These are phyloP conservation scores for Gracilaria caudata DNA, from an alignment of 23 red algal genomes.

Conservation along the genomic window DNA sequence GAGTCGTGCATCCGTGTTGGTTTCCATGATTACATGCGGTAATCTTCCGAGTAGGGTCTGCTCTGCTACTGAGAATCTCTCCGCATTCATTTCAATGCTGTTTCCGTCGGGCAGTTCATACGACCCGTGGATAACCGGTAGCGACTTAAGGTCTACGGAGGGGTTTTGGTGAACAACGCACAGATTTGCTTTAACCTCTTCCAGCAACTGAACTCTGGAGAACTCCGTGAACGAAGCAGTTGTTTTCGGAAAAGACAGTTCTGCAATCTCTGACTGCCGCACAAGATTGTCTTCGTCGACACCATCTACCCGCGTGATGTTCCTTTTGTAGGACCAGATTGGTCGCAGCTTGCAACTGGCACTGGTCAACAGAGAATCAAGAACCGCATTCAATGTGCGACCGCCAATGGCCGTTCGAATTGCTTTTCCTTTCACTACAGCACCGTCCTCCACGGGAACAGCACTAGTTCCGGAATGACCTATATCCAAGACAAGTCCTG, in stretches of 20 bases:
- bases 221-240: slow-evolving; percentile 54
- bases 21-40: slow-evolving; percentile 50
- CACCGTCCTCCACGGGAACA: slow-evolving; percentile 89
- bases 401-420: slow-evolving; percentile 77
- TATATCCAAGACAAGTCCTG: slow-evolving; percentile 90
- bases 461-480: slow-evolving; percentile 81
- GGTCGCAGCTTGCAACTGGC: slow-evolving; percentile 42
- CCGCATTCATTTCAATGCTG: slow-evolving; percentile 68
- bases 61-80: slow-evolving; percentile 71
- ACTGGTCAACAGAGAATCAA: slow-evolving; percentile 21
- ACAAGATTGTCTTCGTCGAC: slow-evolving; percentile 63
- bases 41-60: slow-evolving; percentile 49
- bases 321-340: slow-evolving; percentile 67
- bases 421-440: slow-evolving; percentile 63
- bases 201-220: slow-evolving; percentile 62
- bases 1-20: slow-evolving; percentile 38
- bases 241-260: slow-evolving; percentile 64
- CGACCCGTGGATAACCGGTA: slow-evolving; percentile 55
- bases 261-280: slow-evolving; percentile 52
- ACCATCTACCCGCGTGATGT: slow-evolving; percentile 54
- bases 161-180: slow-evolving; percentile 86
- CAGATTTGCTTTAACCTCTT: slow-evolving; percentile 79
- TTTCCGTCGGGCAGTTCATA: slow-evolving; percentile 89
- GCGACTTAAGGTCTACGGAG: slow-evolving; percentile 29
- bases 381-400: slow-evolving; percentile 35